phyloP scores from a whole-genome alignment of 1,284 basidiomycete species.

The Microbotryum lychnidis-dioicae region DNA sequence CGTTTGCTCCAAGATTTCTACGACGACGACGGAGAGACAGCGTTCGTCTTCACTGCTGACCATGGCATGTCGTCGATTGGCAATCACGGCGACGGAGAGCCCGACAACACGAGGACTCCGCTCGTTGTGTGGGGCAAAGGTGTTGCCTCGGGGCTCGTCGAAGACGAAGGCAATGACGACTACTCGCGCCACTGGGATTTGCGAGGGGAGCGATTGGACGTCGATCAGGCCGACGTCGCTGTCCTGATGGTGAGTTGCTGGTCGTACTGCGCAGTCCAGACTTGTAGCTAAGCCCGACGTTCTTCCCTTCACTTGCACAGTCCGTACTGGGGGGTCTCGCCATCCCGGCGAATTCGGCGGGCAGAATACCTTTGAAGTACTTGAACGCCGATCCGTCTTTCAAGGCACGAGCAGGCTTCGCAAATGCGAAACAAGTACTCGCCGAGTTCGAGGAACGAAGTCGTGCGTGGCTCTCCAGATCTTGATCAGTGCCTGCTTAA shows the following conservation, averaged over 20 bases:
- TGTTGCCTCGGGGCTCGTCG: constrained; percentile 14
- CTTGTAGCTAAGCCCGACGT: constrained; percentile 3
- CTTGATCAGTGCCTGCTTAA: too few relatives aligned
- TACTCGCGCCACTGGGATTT: constrained; percentile 57
- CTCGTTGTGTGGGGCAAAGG: constrained; percentile 78
- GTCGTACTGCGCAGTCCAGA: constrained; percentile 26
- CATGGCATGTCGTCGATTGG: constrained; percentile 82
- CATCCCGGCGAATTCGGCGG: constrained; percentile 41
- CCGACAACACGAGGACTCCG: constrained; percentile 79
- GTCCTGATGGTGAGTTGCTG: constrained; percentile 54
- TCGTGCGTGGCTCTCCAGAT: constrained; percentile 42
- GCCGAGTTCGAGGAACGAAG: constrained; percentile 76
- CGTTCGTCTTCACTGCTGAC: constrained; percentile 77
- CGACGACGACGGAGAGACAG: constrained; percentile 55
- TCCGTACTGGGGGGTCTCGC: constrained; percentile 33
- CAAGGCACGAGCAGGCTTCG: constrained; percentile 54
- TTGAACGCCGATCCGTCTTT: constrained; percentile 30
- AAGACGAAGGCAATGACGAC: constrained; percentile 48
- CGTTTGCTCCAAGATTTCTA: constrained; percentile 58
- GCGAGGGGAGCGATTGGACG: constrained; percentile 54
- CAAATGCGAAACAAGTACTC: constrained; percentile 66
- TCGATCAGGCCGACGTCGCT: constrained; percentile 78
- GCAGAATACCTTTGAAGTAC: constrained; percentile 38
- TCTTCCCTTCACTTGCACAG: constrained; percentile 9
- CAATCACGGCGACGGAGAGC: constrained; percentile 84